Base-by-base conservation (phyloP, 805 yeast species). In the Ogataea siamensis region DNA sequence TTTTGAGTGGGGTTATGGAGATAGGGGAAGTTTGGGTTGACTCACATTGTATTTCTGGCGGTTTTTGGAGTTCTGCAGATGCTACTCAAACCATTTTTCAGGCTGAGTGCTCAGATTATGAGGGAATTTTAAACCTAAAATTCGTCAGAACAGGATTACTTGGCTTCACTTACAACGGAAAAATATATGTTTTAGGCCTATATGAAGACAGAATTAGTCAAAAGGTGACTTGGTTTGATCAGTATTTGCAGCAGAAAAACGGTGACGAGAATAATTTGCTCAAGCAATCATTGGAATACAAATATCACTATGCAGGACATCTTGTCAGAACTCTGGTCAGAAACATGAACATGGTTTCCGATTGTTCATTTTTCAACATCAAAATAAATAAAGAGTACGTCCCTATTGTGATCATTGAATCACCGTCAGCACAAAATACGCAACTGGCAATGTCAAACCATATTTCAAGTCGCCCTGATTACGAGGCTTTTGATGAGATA, bases 1-100 rank as follows among this genome's bases (percentile, higher is more conserved):
- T 80, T 2, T 64, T 93, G 12, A 84, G 87, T 4, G 78, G 80
- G 2, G 81, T 74, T 32, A 76, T 85, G 53, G 87, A 83, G 46
- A 86, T 93, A 11, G 99, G 99, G 18, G 99, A 93, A 60, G 81
- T 93, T 22, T 93, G 98, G 98, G 85, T 93, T n/a, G 96, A 89
- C 53, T 83, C 94, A 28, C 91, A 91, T 2, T 84, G 94, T 43
- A 63, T 93, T 5, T 81, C 95, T 2, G 96, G 95, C 11, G 96
- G 95, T 0, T 86, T 84, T 54, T 87, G 88, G 81, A 89, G 79
- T 1, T 59, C 75, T 13, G 80, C 63, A 17, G 77, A 65, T 34
- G 87, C 84, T 29, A 83, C 94, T 0, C 80, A 76, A 42, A 73
- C 70, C 43, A 82, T 87, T 2, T 87, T 87, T 62, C 93, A 83